Conservation (phyloP, 1,284 basidiomycete species). For the Ganoderma resinaceum region DNA sequence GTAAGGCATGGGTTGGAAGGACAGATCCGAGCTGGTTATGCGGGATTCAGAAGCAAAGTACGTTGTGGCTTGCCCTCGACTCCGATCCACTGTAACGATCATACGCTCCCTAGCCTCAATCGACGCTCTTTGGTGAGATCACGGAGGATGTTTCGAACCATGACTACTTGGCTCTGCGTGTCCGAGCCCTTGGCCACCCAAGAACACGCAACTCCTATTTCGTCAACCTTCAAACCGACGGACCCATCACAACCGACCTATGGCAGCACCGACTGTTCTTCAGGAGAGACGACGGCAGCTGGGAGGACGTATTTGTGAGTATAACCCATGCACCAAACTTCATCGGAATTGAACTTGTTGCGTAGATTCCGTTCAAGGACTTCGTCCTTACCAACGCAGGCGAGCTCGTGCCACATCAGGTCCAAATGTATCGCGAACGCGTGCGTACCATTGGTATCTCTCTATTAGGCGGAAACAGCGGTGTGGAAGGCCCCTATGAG, state of each 20-base stretch:
- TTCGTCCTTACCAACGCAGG: constrained; percentile 89
- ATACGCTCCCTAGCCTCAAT: constrained; percentile 50
- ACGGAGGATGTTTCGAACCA: constrained; percentile 84
- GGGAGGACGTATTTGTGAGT: constrained; percentile 88
- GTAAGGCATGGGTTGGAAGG: constrained; percentile 68
- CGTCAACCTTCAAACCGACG: constrained; percentile 89
- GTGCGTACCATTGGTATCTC: constrained; percentile 87
- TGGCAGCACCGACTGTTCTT: constrained; percentile 92
- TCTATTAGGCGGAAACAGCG: constrained; percentile 79
- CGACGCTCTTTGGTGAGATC: constrained; percentile 84
- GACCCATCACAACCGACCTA: constrained; percentile 79
- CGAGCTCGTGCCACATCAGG: constrained; percentile 70
- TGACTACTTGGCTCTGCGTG: constrained; percentile 78
- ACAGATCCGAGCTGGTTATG: constrained; percentile 77
- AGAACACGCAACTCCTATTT: constrained; percentile 81
- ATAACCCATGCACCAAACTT: too few species aligned
- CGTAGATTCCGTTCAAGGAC: constrained; percentile 79
- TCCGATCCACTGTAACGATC: neutral
- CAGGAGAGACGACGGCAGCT: constrained; percentile 69
- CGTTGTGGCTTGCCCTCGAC: constrained; percentile 27
- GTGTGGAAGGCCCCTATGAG: constrained; percentile 75
- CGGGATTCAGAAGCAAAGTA: constrained; percentile 85
- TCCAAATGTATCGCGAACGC: constrained; percentile 78
- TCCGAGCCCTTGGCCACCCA: constrained; percentile 75
- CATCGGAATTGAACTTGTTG: neutral